Percentiles rank a stretch among this genome's conserved stretches.
These are phyloP conservation scores for Nannochloris sp. DNA, from an alignment of 139 green algal species.

Conservation along the genomic window DNA sequence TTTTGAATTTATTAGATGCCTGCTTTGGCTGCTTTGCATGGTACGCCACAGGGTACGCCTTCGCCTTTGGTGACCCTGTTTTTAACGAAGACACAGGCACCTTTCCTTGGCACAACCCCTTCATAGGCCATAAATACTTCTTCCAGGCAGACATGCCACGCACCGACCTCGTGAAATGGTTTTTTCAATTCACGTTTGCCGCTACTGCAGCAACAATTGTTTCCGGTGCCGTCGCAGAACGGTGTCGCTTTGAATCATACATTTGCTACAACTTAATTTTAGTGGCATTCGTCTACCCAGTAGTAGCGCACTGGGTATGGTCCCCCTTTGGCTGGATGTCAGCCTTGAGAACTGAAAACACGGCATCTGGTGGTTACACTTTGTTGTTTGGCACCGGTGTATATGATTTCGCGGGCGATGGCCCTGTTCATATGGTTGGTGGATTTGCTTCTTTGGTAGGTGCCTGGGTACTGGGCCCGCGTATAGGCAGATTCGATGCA, in stretches of 20 bases:
- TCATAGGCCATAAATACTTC: conserved; percentile 30
- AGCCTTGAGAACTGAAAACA: not conserved
- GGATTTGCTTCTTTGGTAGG: conserved; percentile 73
- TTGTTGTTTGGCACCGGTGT: conserved; percentile 25
- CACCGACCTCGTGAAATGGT: not conserved
- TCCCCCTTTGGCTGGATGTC: conserved; percentile 33
- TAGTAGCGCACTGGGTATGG: conserved; percentile 55
- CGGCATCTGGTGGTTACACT: not conserved
- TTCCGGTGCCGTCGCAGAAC: conserved; percentile 57
- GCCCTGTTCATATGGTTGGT: conserved; percentile 60
- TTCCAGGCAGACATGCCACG: conserved; percentile 11
- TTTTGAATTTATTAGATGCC: conserved; percentile 78
- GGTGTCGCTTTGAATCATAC: conserved; percentile 35
- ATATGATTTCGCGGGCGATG: conserved; percentile 49
- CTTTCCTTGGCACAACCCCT: not conserved
- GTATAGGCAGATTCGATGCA: conserved; percentile 81
- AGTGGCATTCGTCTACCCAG: conserved; percentile 57
- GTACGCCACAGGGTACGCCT: conserved; percentile 25
- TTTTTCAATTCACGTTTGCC: conserved; percentile 41
- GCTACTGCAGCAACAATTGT: conserved; percentile 62
- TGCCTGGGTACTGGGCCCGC: conserved; percentile 73
- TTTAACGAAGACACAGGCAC: not conserved
- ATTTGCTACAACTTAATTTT: conserved; percentile 55
- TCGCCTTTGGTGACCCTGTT: conserved; percentile 22
- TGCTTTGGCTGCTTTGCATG: conserved; percentile 42